These are phyloP conservation scores for Coemansia sp. DNA, from an alignment of 192 early-diverging fungal species.

Conservation along the genomic window DNA sequence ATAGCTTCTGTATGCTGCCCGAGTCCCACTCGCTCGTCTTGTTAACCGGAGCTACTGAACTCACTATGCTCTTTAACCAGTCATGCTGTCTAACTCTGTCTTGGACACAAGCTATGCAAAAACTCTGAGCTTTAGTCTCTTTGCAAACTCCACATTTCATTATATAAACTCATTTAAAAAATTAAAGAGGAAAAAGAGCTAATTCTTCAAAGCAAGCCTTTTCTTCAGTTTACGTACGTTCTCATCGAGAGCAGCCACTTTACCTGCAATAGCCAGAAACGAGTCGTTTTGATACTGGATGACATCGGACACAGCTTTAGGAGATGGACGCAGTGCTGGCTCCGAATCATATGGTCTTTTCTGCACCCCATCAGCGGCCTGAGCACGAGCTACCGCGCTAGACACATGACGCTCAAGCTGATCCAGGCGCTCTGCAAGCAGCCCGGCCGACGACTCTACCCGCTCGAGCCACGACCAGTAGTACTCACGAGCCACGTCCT, in stretches of 20 bases:
- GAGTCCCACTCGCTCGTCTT: not conserved
- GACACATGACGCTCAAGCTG: constrained; percentile 41
- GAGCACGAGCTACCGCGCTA: constrained; percentile 12
- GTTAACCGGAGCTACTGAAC: not conserved
- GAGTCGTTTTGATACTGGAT: constrained; percentile 49
- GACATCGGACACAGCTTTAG: constrained; percentile 32
- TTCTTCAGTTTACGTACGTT: constrained; percentile 28
- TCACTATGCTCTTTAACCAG: constrained; percentile 17
- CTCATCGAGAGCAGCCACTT: constrained; percentile 42
- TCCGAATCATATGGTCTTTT: not conserved
- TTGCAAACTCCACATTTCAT: constrained; percentile 54
- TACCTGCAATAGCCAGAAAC: constrained; percentile 41
- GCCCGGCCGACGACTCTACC: constrained; percentile 24
- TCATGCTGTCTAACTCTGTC: constrained; percentile 41
- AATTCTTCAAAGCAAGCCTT: constrained; percentile 19
- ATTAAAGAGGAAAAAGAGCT: not conserved
- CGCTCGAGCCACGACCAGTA: constrained; percentile 45
- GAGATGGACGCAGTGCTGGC: constrained; percentile 9
- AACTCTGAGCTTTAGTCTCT: constrained; percentile 19
- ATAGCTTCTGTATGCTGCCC: constrained; percentile 16
- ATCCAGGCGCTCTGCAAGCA: constrained; percentile 39
- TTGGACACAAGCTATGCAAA: constrained; percentile 43
- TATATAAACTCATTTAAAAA: constrained; percentile 1
- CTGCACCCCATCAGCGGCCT: constrained; percentile 6
- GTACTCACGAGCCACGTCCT: constrained; percentile 39